Percentiles rank a stretch among this genome's conserved stretches.
Conservation (phyloP, 805 yeast species). For the Barnettozyma populi region DNA sequence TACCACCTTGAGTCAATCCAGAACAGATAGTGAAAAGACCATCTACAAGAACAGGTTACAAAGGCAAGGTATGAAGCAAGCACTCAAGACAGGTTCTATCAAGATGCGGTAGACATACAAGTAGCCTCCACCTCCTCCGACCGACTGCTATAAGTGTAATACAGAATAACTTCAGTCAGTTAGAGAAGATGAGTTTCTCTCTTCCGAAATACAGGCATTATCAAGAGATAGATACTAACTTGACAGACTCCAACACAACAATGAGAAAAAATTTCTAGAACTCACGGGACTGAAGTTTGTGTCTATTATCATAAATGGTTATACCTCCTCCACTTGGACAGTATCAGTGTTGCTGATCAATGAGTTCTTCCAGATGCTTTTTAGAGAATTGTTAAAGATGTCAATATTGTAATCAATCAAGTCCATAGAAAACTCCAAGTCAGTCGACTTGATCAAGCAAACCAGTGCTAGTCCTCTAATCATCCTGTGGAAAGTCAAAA, state of each 20-base stretch:
- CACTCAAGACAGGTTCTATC: too few species aligned
- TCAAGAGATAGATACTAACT: too few species aligned
- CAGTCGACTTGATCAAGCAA: slow-evolving; percentile 60
- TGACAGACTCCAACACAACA: neutral
- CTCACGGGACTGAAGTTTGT: neutral
- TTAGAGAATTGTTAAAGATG: slow-evolving; percentile 69
- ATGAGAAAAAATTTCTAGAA: neutral
- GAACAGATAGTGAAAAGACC: too few species aligned
- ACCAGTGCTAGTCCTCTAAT: slow-evolving; percentile 89
- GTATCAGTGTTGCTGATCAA: slow-evolving; percentile 30
- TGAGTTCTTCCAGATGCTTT: slow-evolving; percentile 49
- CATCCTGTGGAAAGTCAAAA: slow-evolving; percentile 83
- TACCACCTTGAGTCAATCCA: too few species aligned
- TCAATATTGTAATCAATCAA: slow-evolving; percentile 87
- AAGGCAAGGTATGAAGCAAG: too few species aligned
- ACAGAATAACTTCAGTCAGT: too few species aligned
- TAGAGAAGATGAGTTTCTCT: too few species aligned
- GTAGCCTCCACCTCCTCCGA: too few species aligned
- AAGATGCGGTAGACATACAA: too few species aligned
- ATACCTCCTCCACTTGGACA: neutral
- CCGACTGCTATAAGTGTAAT: too few species aligned
- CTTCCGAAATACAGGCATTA: too few species aligned
- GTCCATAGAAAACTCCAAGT: slow-evolving; percentile 45
- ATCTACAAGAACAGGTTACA: too few species aligned
- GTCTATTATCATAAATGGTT: neutral